Evolutionary conservation across 371 early-diverging fungal species (phyloP), one percentile per base, ranked within the genome.

Genomic region (Rhizopus arrhizus): DNA sequence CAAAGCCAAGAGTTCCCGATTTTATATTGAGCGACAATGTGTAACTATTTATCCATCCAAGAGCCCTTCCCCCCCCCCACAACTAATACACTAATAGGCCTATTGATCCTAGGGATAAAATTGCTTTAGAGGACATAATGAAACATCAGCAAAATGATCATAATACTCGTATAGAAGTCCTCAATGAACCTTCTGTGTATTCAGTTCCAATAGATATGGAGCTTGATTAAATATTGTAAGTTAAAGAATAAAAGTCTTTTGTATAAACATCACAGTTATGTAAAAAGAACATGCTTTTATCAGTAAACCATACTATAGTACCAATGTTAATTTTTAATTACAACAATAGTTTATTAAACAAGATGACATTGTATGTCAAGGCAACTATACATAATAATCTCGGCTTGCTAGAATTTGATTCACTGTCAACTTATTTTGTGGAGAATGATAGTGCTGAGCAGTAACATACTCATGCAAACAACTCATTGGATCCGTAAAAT

Each of bases 401-500:
- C n/a, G n/a, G n/a, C 43, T 9, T 16, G 47, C n/a, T 15, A 68
- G 53, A 33, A 75, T 58, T 16, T 75, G 70, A 41, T 65, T 68
- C 0, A 75, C 66, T 4, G 76, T 75, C 15, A 53, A 53, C 32
- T 61, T 56, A 15, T 64, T 60, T 6, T 43, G 36, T 16, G 15
- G n/a, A 4, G 63, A 38, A 28, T 55, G 7, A 42, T 59, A 52
- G 0, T 62, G 12, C 45, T 60, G 56, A 10, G 77, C 72, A n/a
- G 67, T 46, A 68, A 74, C 69, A 32, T 74, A 77, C 38, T 57
- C 58, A 31, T 56, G 64, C 3, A 77, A 50, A 16, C 77, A 77
- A 16, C 77, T 77, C 77, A 77, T 77, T 0, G 9, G 54, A 49
- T 77, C 77, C 10, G 59, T 65, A 29, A 72, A 77, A 49, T 77